A percentile compares a stretch with the other conserved stretches of the same genome.
These are phyloP conservation scores for Coemansia umbellata DNA, from an alignment of 192 early-diverging fungal species.

Conservation along the genomic window DNA sequence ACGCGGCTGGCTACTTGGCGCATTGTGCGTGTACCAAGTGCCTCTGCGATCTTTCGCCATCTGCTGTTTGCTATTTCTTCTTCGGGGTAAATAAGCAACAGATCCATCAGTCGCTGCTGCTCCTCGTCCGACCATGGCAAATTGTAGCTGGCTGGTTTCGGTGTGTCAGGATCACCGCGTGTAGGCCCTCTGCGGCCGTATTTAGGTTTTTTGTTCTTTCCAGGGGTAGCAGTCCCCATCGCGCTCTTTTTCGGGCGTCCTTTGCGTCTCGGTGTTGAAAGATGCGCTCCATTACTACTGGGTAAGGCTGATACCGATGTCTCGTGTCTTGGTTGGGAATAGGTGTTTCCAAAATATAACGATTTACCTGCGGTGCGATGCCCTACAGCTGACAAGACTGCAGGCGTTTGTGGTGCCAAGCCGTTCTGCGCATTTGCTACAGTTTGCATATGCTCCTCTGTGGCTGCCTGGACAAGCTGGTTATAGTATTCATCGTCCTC, in stretches of 20 bases:
- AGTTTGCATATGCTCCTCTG: neutral
- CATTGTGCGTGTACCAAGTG: slow-evolving; percentile 65
- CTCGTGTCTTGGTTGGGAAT: neutral
- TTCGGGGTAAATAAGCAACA: slow-evolving; percentile 63
- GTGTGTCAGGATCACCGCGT: slow-evolving; percentile 14
- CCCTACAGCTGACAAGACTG: neutral
- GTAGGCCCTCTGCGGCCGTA: slow-evolving; percentile 7
- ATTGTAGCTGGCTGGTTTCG: slow-evolving; percentile 59
- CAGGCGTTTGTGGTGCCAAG: no score
- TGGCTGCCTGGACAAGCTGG: slow-evolving; percentile 18
- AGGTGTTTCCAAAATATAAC: neutral
- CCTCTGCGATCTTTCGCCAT: slow-evolving; percentile 68
- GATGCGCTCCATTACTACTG: neutral
- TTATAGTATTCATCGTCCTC: slow-evolving; percentile 26
- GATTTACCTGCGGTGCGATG: neutral
- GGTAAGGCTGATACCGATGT: no score
- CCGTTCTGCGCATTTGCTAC: no score
- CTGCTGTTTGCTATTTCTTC: slow-evolving; percentile 66
- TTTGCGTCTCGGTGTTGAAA: slow-evolving; percentile 1
- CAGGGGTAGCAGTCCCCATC: neutral
- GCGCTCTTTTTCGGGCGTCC: slow-evolving; percentile 13
- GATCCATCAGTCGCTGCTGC: slow-evolving; percentile 56
- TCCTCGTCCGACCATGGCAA: slow-evolving; percentile 70
- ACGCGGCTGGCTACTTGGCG: slow-evolving; percentile 72
- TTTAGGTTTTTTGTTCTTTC: neutral